Evolutionary conservation across 1,284 basidiomycete species (phyloP), one percentile per base, ranked within the genome.

Genomic region (Boletus calvinii): DNA sequence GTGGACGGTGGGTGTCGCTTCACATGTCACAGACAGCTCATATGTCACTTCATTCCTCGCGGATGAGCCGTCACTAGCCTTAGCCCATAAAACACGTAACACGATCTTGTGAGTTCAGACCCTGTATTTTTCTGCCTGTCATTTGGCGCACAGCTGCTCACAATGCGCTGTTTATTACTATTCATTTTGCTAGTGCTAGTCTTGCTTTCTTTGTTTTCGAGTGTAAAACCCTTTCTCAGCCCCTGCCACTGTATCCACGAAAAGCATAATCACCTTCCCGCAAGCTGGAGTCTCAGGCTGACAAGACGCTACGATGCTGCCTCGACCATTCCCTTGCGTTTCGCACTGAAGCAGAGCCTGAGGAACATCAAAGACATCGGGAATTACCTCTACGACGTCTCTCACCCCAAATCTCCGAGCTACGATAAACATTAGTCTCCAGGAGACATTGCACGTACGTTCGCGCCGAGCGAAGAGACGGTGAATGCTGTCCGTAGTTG

Each of bases 391-490:
- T 56, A 70, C 40, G 71, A 71, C 29, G 69, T 78, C 5, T 75
- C 76, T 24, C 67, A 74, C 46, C 77, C 77, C 0, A 62, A 67
- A 8, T 78, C 72, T 1, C 48, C 62, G 2, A 68, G 65, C 59
- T 79, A 74, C 50, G 76, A 77, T 5, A 68, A 72, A 12, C 74
- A 78, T 52, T 78, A 77, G 77, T 54, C 62, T 3, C 57, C 73
- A 18, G 66, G 60, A 9, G 60, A 73, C 41, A 58, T 79, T 34
- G 62, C 63, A 1, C 49, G 64, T 26, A 73, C 65, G 12, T 80
- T 79, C 56, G 66, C 72, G 8, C 74, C 77, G 1, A 67, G 65
- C 11, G 40, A 56, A 5, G 66, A 75, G 40, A 62, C 73, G 1
- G 58, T 77, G 26, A 58, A 66, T 32, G 54, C 60, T 5, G 76